Percentiles rank a stretch among this genome's conserved stretches.
Conservation (phyloP, 306 rosid genomes). For the Clitoria ternatea region DNA sequence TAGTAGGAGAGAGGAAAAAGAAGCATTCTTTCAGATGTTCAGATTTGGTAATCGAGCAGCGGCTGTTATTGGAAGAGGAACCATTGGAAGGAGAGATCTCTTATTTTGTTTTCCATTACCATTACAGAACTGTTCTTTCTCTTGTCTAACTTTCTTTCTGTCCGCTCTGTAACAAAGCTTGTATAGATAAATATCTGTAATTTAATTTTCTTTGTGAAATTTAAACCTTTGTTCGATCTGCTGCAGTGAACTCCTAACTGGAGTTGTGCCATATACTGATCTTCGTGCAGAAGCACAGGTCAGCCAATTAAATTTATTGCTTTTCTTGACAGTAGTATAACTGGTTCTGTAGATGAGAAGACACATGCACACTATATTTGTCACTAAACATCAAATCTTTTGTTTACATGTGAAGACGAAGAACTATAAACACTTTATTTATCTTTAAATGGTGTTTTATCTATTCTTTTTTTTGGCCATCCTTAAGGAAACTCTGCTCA, state of each 20-base stretch:
- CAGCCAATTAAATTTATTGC: conserved; percentile 18
- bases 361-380: background rate
- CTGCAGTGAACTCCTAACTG: conserved; percentile 93
- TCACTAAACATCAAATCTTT: background rate
- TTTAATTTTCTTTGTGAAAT: conserved; percentile 4
- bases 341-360: background rate
- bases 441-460: background rate
- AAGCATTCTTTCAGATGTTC: background rate
- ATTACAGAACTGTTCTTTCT: background rate
- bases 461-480: background rate
- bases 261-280: conserved; percentile 96
- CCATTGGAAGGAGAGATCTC: background rate
- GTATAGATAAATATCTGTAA: background rate
- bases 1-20: background rate
- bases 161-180: background rate
- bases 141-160: background rate
- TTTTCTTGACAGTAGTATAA: background rate
- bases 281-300: conserved; percentile 94
- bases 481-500: background rate
- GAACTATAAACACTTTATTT: background rate
- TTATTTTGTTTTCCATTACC: background rate
- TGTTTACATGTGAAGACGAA: background rate
- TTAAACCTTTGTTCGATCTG: conserved; percentile 3
- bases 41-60: background rate
- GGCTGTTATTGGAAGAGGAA: background rate